Percentiles rank a stretch among this genome's conserved stretches.
Evolutionary conservation across 352 stramenopile species (phyloP).

Genomic region (Globisporangium middletonii): DNA sequence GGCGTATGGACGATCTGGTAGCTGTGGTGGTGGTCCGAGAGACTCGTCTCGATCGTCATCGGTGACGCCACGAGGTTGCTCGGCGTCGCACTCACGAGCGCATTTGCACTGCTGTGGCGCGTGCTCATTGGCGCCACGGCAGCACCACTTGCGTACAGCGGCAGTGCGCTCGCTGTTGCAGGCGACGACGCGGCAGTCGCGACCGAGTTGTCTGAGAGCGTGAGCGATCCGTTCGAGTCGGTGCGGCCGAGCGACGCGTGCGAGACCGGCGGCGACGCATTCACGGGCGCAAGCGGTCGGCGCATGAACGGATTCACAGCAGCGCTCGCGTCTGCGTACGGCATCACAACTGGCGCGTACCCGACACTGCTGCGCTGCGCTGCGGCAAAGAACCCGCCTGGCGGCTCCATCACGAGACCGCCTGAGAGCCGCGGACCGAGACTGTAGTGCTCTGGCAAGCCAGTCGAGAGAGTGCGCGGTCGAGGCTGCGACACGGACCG

Average conservation of each 20-base stretch:
- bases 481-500: conserved; percentile 12
- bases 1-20: conserved; percentile 63
- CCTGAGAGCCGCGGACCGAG: conserved; percentile 28
- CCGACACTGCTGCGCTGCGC: conserved; percentile 1
- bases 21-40: conserved; percentile 27
- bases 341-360: conserved; percentile 6
- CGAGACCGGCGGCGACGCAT: conserved; percentile 19
- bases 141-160: not conserved
- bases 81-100: too few relatives aligned
- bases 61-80: not conserved
- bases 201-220: conserved; percentile 1
- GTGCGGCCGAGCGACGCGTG: conserved; percentile 16
- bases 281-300: conserved; percentile 28
- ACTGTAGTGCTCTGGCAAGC: conserved; percentile 19
- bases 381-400: conserved; percentile 13
- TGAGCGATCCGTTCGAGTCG: conserved; percentile 17
- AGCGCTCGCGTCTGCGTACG: conserved; percentile 12
- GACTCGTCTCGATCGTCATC: conserved; percentile 17
- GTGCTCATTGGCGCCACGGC: too few relatives aligned
- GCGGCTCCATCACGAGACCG: conserved; percentile 41
- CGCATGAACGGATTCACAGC: conserved; percentile 12
- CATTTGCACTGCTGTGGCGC: too few relatives aligned
- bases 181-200: not conserved
- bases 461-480: conserved; percentile 2
- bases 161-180: not conserved